phyloP scores from a whole-genome alignment of 257 asterid genomes.

The Fraxinus americana region DNA sequence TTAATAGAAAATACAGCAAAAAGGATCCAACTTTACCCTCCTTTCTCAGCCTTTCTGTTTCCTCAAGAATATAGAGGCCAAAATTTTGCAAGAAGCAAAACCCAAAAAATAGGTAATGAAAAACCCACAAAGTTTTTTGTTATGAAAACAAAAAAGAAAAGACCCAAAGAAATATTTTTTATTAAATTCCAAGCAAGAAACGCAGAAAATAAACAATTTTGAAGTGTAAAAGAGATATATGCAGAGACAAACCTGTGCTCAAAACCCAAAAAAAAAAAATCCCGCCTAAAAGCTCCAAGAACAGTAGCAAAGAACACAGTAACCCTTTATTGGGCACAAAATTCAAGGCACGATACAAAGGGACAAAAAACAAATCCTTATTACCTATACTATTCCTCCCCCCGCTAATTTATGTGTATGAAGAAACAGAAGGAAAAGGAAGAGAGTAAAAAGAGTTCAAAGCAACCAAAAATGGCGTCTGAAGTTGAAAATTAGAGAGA shows the following conservation, averaged over 20 bases:
- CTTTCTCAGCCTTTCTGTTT: not conserved
- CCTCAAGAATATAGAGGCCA: not conserved
- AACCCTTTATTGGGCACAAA: slow-evolving; percentile 24
- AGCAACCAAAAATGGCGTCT: not conserved
- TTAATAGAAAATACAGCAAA: not conserved
- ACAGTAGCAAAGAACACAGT: slow-evolving; percentile 23
- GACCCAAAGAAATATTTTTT: not conserved
- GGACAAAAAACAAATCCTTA: not conserved
- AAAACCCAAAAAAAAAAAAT: slow-evolving; percentile 24
- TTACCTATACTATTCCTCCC: not conserved
- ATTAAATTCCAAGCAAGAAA: slow-evolving; percentile 8
- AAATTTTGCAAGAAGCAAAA: not conserved
- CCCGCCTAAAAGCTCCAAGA: slow-evolving; percentile 37
- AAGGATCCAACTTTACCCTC: slow-evolving; percentile 22
- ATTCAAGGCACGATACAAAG: slow-evolving; percentile 20
- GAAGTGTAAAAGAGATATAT: not conserved
- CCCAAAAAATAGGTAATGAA: not conserved
- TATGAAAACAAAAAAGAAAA: not conserved
- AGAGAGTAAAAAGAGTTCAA: not conserved
- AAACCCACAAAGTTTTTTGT: not conserved
- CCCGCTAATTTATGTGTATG: not conserved
- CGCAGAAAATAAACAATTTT: not conserved
- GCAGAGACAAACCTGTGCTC: slow-evolving; percentile 46
- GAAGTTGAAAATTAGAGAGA: slow-evolving; percentile 5
- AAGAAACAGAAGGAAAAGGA: slow-evolving; percentile 1